Percentiles rank a stretch among this genome's conserved stretches.
Evolutionary conservation across 2,329 filamentous ascomycete genomes (phyloP).

Genomic region (Fusarium camptoceras): DNA sequence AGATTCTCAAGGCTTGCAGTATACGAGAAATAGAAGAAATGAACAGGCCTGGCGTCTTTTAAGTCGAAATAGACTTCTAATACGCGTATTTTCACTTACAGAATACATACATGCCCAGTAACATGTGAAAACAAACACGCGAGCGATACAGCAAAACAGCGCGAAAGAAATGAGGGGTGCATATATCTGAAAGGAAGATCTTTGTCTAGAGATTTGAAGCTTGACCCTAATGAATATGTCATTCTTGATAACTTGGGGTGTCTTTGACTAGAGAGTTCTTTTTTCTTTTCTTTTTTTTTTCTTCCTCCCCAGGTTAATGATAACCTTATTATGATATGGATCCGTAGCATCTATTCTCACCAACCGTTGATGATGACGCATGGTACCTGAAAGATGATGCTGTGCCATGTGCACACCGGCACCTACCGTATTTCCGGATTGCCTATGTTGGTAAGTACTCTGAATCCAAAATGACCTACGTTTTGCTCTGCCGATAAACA

Average conservation of each 20-base stretch:
- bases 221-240: not conserved
- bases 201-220: not conserved
- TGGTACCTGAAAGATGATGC: constrained; percentile 10
- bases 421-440: constrained; percentile 25
- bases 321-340: not conserved
- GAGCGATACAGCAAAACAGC: constrained; percentile 22
- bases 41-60: not conserved
- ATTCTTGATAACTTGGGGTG: not conserved
- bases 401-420: constrained; percentile 29
- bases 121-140: constrained; percentile 31
- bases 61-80: not conserved
- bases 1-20: not conserved
- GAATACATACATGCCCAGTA: not conserved
- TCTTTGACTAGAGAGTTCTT: not conserved
- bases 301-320: not conserved
- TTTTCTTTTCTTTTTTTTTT: too few species aligned
- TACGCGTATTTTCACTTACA: constrained; percentile 7
- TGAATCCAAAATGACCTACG: constrained; percentile 18
- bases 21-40: not conserved
- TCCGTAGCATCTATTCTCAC: not conserved
- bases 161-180: constrained; percentile 16
- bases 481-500: not conserved
- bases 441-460: constrained; percentile 15
- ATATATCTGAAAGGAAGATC: not conserved
- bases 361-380: constrained; percentile 26